phyloP scores from a whole-genome alignment of 73 alveolate species.

The Durusdinium trenchii region DNA sequence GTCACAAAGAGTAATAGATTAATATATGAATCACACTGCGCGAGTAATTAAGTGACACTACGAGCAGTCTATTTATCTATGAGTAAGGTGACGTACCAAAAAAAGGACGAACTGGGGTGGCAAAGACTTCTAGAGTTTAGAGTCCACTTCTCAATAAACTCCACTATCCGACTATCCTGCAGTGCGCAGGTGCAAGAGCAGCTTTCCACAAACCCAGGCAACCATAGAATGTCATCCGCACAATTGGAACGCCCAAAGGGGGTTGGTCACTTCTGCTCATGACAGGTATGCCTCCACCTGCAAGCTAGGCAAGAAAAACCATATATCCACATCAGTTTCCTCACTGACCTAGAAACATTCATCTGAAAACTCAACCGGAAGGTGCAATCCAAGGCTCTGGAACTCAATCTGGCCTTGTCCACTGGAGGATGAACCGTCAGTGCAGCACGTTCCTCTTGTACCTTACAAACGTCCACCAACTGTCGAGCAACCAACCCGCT shows the following conservation, averaged over 20 bases:
- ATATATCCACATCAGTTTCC: not conserved
- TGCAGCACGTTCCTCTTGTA: not conserved
- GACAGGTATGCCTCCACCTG: not conserved
- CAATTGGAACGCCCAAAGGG: not conserved
- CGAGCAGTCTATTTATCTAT: not conserved
- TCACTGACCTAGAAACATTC: not conserved
- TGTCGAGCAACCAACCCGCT: no score
- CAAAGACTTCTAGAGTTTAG: no score
- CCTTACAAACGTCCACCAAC: not conserved
- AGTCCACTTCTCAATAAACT: not conserved
- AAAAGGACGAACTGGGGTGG: no score
- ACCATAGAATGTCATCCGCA: not conserved
- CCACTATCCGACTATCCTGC: not conserved
- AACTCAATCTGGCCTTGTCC: constrained; percentile 1
- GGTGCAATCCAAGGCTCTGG: not conserved
- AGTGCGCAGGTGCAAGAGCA: not conserved
- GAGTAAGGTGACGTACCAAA: not conserved
- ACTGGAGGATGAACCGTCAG: constrained; percentile 11
- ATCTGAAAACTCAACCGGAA: not conserved
- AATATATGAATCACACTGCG: not conserved
- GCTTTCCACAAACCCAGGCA: no score
- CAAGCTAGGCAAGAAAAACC: not conserved
- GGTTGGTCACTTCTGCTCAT: not conserved
- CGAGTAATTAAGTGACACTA: not conserved
- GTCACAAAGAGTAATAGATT: not conserved